phyloP scores from a whole-genome alignment of 768 basidiomycete species.

The Hydnomerulius pinastri region DNA sequence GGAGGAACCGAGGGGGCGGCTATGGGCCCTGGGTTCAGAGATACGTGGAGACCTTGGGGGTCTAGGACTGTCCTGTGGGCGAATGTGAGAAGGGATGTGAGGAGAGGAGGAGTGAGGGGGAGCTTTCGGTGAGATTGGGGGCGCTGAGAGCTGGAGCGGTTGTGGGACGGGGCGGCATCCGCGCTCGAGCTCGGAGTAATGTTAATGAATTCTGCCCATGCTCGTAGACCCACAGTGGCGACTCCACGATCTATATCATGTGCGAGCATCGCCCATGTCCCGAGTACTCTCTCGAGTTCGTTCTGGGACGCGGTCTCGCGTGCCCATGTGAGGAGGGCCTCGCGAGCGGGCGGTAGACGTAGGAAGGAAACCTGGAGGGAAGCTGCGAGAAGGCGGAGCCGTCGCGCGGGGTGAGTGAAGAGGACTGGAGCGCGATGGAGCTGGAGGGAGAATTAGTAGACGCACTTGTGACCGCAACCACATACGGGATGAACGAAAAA shows the following conservation, averaged over 20 bases:
- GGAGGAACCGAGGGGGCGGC: conserved; percentile 19
- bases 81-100: conserved; percentile 49
- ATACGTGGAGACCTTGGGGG: conserved; percentile 56
- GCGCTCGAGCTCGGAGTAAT: conserved; percentile 4
- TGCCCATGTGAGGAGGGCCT: conserved; percentile 52
- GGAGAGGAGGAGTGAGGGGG: conserved; percentile 32
- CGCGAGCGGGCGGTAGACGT: conserved; percentile 47
- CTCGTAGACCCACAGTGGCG: conserved; percentile 45
- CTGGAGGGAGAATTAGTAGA: conserved; percentile 40
- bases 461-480: conserved; percentile 4
- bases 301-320: conserved; percentile 47
- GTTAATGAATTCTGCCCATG: conserved; percentile 50
- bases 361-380: conserved; percentile 68
- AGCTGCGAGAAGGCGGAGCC: conserved; percentile 63
- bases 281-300: conserved; percentile 60
- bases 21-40: conserved; percentile 67
- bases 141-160: not conserved
- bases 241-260: conserved; percentile 75
- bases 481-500: conserved; percentile 1
- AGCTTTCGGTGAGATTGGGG: conserved; percentile 19
- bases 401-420: conserved; percentile 77
- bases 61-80: conserved; percentile 57
- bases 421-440: conserved; percentile 85
- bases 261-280: conserved; percentile 71
- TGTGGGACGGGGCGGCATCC: not conserved